Conservation (phyloP, 768 basidiomycete genomes). For the Naganishia onofrii region DNA sequence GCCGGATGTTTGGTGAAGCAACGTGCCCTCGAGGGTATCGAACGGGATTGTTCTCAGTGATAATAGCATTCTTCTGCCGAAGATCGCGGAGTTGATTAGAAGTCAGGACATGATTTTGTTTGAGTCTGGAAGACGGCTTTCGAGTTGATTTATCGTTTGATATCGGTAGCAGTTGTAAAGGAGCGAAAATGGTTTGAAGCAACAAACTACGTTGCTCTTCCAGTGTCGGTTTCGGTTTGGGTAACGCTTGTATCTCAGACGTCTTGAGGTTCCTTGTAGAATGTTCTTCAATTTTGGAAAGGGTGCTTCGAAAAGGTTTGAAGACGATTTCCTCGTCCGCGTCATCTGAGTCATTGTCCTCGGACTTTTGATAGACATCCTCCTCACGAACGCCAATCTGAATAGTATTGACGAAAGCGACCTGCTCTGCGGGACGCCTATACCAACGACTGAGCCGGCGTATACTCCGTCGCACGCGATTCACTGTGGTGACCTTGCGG, state of each 20-base stretch:
- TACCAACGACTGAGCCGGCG: background rate
- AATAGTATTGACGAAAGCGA: background rate
- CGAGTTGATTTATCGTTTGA: background rate
- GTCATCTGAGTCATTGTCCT: background rate
- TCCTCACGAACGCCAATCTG: background rate
- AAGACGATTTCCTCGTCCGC: constrained; percentile 7
- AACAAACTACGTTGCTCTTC: background rate
- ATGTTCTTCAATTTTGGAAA: background rate
- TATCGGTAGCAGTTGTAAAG: background rate
- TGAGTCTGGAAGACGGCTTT: background rate
- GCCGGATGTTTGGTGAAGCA: background rate
- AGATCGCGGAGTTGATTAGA: constrained; percentile 6
- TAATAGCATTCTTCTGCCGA: background rate
- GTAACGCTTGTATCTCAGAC: background rate
- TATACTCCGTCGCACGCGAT: background rate
- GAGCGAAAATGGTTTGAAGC: background rate
- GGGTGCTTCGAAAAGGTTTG: background rate
- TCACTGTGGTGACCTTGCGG: background rate
- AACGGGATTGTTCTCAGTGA: constrained; percentile 16
- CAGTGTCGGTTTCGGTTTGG: background rate
- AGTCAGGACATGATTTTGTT: background rate
- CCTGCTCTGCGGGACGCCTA: background rate
- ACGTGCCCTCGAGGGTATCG: constrained; percentile 28
- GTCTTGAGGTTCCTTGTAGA: background rate
- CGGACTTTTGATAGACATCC: background rate